Evolutionary conservation across 2,329 filamentous ascomycete species (phyloP), one percentile per base, ranked within the genome.

Genomic region (Diaporthe ilicicola): DNA sequence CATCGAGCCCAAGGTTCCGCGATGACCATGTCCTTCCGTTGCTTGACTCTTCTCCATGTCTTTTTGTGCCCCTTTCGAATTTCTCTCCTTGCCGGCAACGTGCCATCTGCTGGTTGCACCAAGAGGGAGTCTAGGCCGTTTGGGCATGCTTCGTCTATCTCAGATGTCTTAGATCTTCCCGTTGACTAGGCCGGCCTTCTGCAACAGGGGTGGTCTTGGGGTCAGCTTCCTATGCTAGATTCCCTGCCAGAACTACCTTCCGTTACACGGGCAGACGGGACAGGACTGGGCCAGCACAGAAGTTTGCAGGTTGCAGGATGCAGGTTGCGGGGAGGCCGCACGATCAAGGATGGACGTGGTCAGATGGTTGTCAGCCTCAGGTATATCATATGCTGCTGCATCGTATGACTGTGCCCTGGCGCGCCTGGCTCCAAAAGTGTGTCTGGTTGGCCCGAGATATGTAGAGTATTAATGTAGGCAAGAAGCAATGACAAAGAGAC

Each of bases 251-350:
- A 29, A 48, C 48, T 46, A 55, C 67, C 51, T 70, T 44, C 69
- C 27, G 70, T 72, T 70, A 56, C 70, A 72, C 70, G 27, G 13
- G 24, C 32, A n/a, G n/a, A n/a, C n/a, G n/a, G n/a, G n/a, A 59
- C 65, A 69, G 51, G 22, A 39, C 19, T 15, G 37, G 37, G 19
- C 32, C 19, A 29, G 17, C 51, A n/a, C 34, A 27, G 54, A 27
- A 27, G 37, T 22, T 46, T 48, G 42, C 46, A 64, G 68, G 44
- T 66, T 44, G 24, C 51, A 53, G 68, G 32, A 53, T 34, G 29
- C 44, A 46, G 39, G 24, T 56, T 46, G 65, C 44, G 51, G 65
- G 27, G 39, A 34, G 39, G 27, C 19, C 34, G 19, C 42, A 48
- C 29, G 42, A 34, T 34, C 17, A 42, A 48, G 27, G 59, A 34